Evolutionary conservation across 23 red algal species (phyloP).

Genomic region (Gracilaria vermiculophylla): DNA sequence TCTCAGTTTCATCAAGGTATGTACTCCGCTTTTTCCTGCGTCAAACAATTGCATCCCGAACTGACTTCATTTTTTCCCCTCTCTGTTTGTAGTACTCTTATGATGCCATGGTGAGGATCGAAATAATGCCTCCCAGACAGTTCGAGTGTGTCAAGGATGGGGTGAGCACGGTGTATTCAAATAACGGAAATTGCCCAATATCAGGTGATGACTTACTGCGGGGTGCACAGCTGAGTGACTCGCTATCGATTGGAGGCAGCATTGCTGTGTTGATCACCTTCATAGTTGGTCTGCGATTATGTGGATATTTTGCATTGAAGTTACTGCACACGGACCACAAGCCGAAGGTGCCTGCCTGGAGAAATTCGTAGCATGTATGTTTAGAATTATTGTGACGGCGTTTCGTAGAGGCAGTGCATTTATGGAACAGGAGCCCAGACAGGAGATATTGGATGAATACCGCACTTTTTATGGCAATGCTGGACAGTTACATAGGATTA

Average conservation of each 20-base stretch:
- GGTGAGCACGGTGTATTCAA: constrained; percentile 56
- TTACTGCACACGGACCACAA: constrained; percentile 67
- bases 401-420: too few species aligned
- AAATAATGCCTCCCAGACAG: constrained; percentile 61
- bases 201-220: constrained; percentile 30
- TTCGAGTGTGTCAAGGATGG: constrained; percentile 47
- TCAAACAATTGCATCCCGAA: too few species aligned
- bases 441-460: too few species aligned
- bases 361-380: not conserved
- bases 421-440: too few species aligned
- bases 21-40: not conserved
- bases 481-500: too few species aligned
- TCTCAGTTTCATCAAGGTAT: constrained; percentile 75
- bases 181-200: constrained; percentile 65
- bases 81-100: constrained; percentile 52
- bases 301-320: constrained; percentile 71
- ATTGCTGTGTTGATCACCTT: constrained; percentile 59
- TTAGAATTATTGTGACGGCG: too few species aligned
- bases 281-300: constrained; percentile 55
- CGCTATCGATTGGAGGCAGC: constrained; percentile 38
- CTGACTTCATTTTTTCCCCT: not conserved
- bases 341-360: constrained; percentile 40
- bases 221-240: constrained; percentile 48
- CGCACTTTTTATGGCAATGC: too few species aligned
- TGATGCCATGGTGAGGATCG: constrained; percentile 64